Evolutionary conservation across 1,284 basidiomycete genomes (phyloP).

Genomic region (Cryptococcus wingfieldii): DNA sequence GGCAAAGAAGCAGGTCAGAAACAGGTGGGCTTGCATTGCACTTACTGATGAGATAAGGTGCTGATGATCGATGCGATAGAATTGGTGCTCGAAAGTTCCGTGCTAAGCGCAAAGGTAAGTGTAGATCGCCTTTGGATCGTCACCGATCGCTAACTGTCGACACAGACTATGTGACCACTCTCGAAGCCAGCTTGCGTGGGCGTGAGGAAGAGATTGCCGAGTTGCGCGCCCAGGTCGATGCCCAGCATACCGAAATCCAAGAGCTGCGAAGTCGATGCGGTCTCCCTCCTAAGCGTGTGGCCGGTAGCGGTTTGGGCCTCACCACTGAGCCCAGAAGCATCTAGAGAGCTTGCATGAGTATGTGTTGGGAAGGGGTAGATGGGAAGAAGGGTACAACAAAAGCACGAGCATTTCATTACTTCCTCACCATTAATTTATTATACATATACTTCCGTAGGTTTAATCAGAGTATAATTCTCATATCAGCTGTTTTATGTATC

Average conservation of each 20-base stretch:
- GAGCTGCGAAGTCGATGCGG: constrained; percentile 29
- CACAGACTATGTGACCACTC: constrained; percentile 26
- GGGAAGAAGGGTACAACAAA: not conserved
- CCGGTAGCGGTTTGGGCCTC: constrained; percentile 12
- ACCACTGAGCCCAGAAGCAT: no score
- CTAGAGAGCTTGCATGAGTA: not conserved
- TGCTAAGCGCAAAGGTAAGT: constrained; percentile 45
- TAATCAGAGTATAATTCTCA: no score
- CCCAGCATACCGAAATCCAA: constrained; percentile 30
- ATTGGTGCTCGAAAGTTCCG: constrained; percentile 42
- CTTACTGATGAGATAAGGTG: not conserved
- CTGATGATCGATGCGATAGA: constrained; percentile 6
- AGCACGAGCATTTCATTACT: no score
- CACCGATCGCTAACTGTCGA: not conserved
- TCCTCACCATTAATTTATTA: no score
- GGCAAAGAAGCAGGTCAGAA: constrained; percentile 46
- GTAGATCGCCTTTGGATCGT: not conserved
- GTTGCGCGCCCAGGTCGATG: constrained; percentile 21
- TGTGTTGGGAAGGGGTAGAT: not conserved
- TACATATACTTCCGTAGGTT: no score
- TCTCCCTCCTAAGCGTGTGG: constrained; percentile 7
- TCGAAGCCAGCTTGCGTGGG: constrained; percentile 15
- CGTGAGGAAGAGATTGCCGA: constrained; percentile 23
- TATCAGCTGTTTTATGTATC: no score
- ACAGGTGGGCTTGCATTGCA: constrained; percentile 19